Evolutionary conservation across 306 rosid genomes (phyloP).

Genomic region (Ziziphus jujuba): DNA sequence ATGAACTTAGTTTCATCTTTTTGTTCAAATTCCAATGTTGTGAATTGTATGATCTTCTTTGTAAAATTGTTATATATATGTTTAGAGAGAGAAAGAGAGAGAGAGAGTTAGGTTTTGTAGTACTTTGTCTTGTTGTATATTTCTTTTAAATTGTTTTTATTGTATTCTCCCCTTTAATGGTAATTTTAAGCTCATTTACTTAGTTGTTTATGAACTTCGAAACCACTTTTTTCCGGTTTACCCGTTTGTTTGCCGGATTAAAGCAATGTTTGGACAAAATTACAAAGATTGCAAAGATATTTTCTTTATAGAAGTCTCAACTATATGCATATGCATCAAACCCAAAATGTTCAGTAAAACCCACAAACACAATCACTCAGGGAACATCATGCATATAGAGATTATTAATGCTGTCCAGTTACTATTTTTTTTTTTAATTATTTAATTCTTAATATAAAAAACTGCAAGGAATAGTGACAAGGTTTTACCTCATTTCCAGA

Average conservation of each 20-base stretch:
- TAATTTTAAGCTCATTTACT: slow-evolving; percentile 11
- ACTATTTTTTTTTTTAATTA: too few relatives aligned
- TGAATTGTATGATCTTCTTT: slow-evolving; percentile 1
- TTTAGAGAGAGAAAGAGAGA: background rate
- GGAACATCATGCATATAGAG: too few relatives aligned
- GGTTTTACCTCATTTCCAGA: too few relatives aligned
- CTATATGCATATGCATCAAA: slow-evolving; percentile 26
- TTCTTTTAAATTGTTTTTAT: background rate
- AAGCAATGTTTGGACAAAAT: slow-evolving; percentile 23
- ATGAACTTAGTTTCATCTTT: background rate
- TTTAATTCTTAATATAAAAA: too few relatives aligned
- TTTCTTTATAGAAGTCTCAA: background rate
- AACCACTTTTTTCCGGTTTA: slow-evolving; percentile 35
- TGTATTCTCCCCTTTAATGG: slow-evolving; percentile 20
- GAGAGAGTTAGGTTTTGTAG: slow-evolving; percentile 22
- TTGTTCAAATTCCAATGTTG: slow-evolving; percentile 17
- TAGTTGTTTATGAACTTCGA: slow-evolving; percentile 42
- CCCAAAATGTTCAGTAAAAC: slow-evolving; percentile 26
- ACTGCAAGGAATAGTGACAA: too few relatives aligned
- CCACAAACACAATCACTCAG: slow-evolving; percentile 2
- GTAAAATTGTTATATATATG: slow-evolving; percentile 12
- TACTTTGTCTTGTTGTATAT: slow-evolving; percentile 22
- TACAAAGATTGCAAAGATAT: slow-evolving; percentile 18
- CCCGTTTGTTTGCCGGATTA: slow-evolving; percentile 28
- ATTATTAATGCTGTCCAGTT: too few relatives aligned